Evolutionary conservation across 352 stramenopile species (phyloP), one percentile per base, ranked within the genome.

Genomic region (Globisporangium carolinianum): DNA sequence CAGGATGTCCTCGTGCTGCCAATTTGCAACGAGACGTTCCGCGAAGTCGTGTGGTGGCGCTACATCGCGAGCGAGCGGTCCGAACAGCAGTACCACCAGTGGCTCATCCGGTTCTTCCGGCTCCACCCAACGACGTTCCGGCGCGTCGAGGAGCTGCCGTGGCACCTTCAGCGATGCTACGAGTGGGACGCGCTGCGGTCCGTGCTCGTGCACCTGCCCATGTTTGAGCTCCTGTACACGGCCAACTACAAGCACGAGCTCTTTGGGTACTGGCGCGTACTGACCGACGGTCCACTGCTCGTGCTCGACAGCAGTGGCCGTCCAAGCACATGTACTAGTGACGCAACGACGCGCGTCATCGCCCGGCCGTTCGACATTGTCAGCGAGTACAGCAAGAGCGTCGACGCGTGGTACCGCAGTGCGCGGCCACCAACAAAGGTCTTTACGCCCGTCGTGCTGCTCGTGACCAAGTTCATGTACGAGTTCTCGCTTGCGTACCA

Each of bases 161-260:
- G 92, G 91, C 93, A 97, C 57, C 72, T 97, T 15, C 87, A 92
- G 53, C 87, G 91, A 12, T 97, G 89, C 53, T 88, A 85, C 52
- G 82, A 89, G 32, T 97, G 88, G 88, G 72, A 86, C 47, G 67
- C 83, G 1, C 74, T 98, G 49, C 90, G 90, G 32, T 82, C 86
- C 51, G 76, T 93, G 14, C 68, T 98, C 15, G 85, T 95, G 10
- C 90, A 96, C 57, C 57, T 98, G 11, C 73, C 82, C 12, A 97
- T 94, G 65, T 97, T 98, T 64, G 86, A 97, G 68, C 73, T 96
- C 41, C 76, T 96, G 58, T 97, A 94, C 69, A 94, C 87, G 6
- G 81, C 75, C 11, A 89, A 95, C 51, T 88, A 95, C 64, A 96
- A 90, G 59, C 67, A 68, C 37, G 91, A 98, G 65, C 75, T 98